Conservation (phyloP, 2,329 filamentous ascomycete genomes). For the Xylariaceae sp. region DNA sequence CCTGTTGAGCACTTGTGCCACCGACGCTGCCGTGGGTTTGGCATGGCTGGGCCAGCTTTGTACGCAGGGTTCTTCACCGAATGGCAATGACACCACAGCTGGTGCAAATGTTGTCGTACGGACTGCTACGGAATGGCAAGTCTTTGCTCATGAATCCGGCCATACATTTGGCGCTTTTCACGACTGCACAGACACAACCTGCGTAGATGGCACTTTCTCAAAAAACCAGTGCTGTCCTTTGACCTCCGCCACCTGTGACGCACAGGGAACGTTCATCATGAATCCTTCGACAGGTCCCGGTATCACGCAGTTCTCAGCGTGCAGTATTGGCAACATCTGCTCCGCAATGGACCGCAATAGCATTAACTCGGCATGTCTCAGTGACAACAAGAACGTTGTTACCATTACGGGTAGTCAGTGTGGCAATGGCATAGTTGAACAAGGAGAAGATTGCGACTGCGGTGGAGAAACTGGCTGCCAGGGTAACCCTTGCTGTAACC, state of each 20-base stretch:
- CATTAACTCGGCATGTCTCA: constrained; percentile 78
- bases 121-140: constrained; percentile 88
- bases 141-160: constrained; percentile 92
- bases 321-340: constrained; percentile 93
- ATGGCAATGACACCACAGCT: constrained; percentile 73
- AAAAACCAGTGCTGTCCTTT: constrained; percentile 79
- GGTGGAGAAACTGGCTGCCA: constrained; percentile 77
- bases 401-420: constrained; percentile 86
- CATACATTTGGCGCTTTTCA: constrained; percentile 97
- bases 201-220: constrained; percentile 62
- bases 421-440: constrained; percentile 96
- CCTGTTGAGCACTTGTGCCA: constrained; percentile 80
- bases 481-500: constrained; percentile 81
- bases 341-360: constrained; percentile 79
- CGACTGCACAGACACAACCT: constrained; percentile 79
- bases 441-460: constrained; percentile 94
- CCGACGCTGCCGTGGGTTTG: constrained; percentile 83
- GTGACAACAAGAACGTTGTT: constrained; percentile 82
- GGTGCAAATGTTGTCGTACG: constrained; percentile 89
- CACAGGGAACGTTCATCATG: constrained; percentile 86
- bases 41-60: constrained; percentile 94
- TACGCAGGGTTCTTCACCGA: constrained; percentile 60
- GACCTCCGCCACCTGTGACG: constrained; percentile 71
- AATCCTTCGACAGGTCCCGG: constrained; percentile 82
- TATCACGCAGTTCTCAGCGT: constrained; percentile 84